Conservation (phyloP, 2,329 filamentous ascomycete genomes). For the Leptosphaerulina australis region DNA sequence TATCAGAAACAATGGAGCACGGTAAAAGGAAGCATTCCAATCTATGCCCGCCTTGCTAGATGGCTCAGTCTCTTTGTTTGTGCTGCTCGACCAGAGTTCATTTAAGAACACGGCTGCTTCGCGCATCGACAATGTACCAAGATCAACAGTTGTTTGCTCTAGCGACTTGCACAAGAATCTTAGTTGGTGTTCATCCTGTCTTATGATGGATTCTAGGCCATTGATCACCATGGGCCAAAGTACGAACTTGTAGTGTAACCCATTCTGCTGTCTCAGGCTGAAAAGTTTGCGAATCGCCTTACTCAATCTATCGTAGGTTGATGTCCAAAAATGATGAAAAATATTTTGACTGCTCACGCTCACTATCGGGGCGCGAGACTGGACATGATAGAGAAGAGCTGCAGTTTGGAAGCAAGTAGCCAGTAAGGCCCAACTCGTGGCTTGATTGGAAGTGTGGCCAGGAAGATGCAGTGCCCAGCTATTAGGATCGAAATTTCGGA, state of each 20-base stretch:
- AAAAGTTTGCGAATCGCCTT: not conserved
- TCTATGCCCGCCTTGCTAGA: not conserved
- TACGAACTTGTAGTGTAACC: conserved; percentile 3
- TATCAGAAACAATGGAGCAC: conserved; percentile 1
- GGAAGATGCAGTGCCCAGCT: conserved; percentile 2
- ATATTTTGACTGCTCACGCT: not conserved
- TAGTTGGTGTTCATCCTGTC: not conserved
- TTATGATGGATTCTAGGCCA: not conserved
- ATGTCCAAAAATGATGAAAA: not conserved
- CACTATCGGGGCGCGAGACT: not conserved
- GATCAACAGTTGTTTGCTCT: conserved; percentile 5
- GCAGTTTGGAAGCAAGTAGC: conserved; percentile 4
- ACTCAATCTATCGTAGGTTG: not conserved
- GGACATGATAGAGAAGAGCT: not conserved
- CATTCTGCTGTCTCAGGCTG: not conserved
- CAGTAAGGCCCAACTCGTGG: conserved; percentile 1
- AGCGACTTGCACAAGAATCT: not conserved
- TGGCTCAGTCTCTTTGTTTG: not conserved
- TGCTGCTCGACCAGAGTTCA: not conserved
- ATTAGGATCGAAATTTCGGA: not conserved
- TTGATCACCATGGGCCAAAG: conserved; percentile 9
- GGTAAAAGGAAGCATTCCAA: not conserved
- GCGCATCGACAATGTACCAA: conserved; percentile 9
- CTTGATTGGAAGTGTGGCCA: not conserved
- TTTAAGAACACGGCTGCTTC: conserved; percentile 1